Base-by-base conservation (phyloP, 306 rosid species). In the Ormosia semicastrata region DNA sequence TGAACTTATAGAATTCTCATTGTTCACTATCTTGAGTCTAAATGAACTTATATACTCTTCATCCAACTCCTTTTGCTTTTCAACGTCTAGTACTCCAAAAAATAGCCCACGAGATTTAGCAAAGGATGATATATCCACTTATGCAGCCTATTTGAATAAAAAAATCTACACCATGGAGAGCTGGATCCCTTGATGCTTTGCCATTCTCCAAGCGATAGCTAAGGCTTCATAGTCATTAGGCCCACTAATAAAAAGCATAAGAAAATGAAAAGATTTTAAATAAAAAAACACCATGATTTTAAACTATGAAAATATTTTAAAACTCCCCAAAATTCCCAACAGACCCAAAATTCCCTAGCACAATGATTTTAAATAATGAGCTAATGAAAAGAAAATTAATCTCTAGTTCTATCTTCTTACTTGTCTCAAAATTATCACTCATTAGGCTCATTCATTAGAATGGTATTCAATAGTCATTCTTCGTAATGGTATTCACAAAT, bases 211-310 rank as follows among this genome's bases (percentile, higher is more conserved):
- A n/a, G 91, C 89, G 40, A 87, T 58, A 2, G 88, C 86, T 6
- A 90, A 66, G 29, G 98, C 97, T 73, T 90, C 92, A 3, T 90
- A 83, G 39, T 91, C 98, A 40, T 91, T 94, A 6, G 89, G 81
- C 2, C 97, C 88, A 0, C 90, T 85, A 1, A 87, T 54, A 68
- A 78, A 87, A 15, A 81, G 3, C 84, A 82, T 54, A 3, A 81
- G 6, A 17, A 73, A n/a, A n/a, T n/a, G n/a, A n/a, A n/a, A n/a
- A n/a, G n/a, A n/a, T n/a, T n/a, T n/a, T n/a, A n/a, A n/a, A n/a
- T n/a, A n/a, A n/a, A n/a, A n/a, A n/a, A n/a, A n/a, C n/a, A n/a
- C n/a, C n/a, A n/a, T n/a, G n/a, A n/a, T n/a, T n/a, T n/a, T n/a
- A n/a, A n/a, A n/a, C n/a, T n/a, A n/a, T n/a, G n/a, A n/a, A n/a